Evolutionary conservation across 768 basidiomycete genomes (phyloP).

Genomic region (Tricholoma sp.): DNA sequence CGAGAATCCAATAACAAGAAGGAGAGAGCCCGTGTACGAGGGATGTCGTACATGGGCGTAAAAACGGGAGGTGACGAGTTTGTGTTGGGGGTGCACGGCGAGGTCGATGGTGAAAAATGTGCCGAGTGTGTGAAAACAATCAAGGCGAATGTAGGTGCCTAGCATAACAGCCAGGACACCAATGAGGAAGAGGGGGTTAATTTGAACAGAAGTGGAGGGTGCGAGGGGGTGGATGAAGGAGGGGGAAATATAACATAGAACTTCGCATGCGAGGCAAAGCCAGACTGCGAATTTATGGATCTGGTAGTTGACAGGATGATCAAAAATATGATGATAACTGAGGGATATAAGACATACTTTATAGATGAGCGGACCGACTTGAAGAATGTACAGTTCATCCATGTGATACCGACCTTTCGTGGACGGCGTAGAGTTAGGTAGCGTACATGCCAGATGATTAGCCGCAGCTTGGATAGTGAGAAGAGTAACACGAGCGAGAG

Average conservation of each 20-base stretch:
- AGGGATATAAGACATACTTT: slow-evolving; percentile 25
- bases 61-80: slow-evolving; percentile 36
- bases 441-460: slow-evolving; percentile 41
- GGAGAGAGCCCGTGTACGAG: slow-evolving; percentile 40
- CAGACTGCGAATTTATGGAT: slow-evolving; percentile 14
- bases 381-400: slow-evolving; percentile 36
- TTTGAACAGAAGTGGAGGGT: slow-evolving; percentile 15
- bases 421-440: slow-evolving; percentile 41
- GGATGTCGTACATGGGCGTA: slow-evolving; percentile 46
- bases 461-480: slow-evolving; percentile 35
- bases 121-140: slow-evolving; percentile 39
- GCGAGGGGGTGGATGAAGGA: slow-evolving; percentile 20
- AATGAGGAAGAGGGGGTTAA: slow-evolving; percentile 28
- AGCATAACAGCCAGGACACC: slow-evolving; percentile 29
- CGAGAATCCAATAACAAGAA: slow-evolving; percentile 35
- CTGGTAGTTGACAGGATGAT: slow-evolving; percentile 3
- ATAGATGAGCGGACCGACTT: slow-evolving; percentile 44
- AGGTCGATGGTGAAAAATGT: slow-evolving; percentile 44
- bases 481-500: slow-evolving; percentile 33
- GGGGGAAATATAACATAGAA: slow-evolving; percentile 21
- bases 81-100: slow-evolving; percentile 37
- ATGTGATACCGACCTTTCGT: slow-evolving; percentile 40
- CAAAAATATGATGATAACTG: neutral
- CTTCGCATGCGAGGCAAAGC: slow-evolving; percentile 16
- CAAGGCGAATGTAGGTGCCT: slow-evolving; percentile 37